These are phyloP conservation scores for Ceratobasidium sp. DNA, from an alignment of 1,284 basidiomycete genomes.

Conservation along the genomic window DNA sequence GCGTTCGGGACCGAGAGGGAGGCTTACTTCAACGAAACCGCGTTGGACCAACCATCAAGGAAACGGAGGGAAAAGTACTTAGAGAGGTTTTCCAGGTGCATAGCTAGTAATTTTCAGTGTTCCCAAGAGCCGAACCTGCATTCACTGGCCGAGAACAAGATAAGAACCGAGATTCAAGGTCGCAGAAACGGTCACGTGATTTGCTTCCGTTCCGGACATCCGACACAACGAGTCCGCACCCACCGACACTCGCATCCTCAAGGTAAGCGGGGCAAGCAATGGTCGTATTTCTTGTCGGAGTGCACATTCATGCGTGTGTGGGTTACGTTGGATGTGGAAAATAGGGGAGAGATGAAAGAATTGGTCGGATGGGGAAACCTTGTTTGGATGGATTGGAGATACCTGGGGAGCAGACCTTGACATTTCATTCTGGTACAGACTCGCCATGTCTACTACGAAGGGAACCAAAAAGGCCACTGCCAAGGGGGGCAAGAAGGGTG, in stretches of 20 bases:
- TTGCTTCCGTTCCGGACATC: conserved; percentile 28
- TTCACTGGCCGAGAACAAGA: not conserved
- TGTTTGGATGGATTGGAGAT: conserved; percentile 17
- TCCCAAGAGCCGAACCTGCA: too few species aligned
- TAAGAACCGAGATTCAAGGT: not conserved
- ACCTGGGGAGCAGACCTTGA: not conserved
- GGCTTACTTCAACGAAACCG: too few species aligned
- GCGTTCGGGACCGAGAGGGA: too few species aligned
- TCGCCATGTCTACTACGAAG: conserved; percentile 40
- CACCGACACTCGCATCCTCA: conserved; percentile 30
- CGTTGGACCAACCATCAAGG: too few species aligned
- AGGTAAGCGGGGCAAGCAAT: conserved; percentile 32
- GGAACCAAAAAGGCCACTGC: conserved; percentile 22
- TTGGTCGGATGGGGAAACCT: not conserved
- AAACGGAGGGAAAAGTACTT: too few species aligned
- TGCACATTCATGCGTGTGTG: not conserved
- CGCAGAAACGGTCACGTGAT: conserved; percentile 15
- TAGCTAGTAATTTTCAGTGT: too few species aligned
- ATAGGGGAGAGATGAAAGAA: not conserved
- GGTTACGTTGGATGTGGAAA: too few species aligned
- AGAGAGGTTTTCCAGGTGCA: too few species aligned
- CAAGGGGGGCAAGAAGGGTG: conserved; percentile 42
- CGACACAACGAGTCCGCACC: conserved; percentile 24
- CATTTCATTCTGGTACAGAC: conserved; percentile 3
- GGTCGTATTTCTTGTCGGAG: not conserved